Conservation (phyloP, 805 yeast genomes). For the Metschnikowia baotianmanensis region DNA sequence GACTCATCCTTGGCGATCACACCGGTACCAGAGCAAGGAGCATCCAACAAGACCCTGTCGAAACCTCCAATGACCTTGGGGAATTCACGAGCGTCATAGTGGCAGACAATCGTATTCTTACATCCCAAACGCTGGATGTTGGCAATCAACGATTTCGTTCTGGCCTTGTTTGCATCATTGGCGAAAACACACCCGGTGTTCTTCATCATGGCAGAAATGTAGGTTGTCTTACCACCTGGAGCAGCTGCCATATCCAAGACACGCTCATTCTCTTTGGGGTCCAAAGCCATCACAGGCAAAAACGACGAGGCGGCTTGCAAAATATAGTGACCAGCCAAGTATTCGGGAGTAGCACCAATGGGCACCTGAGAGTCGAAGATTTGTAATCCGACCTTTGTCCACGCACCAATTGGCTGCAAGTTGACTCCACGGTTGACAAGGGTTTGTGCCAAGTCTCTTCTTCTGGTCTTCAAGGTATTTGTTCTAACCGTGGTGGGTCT, state of each 20-base stretch:
- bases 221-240: constrained; percentile 98
- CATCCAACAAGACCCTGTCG: constrained; percentile 91
- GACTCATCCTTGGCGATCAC: constrained; percentile 96
- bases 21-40: constrained; percentile 99
- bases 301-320: constrained; percentile 98
- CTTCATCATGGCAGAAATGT: constrained; percentile 93
- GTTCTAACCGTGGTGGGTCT: constrained; percentile 97
- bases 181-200: constrained; percentile 98
- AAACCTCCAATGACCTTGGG: constrained; percentile 98
- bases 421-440: constrained; percentile 96
- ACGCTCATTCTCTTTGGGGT: constrained; percentile 96
- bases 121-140: constrained; percentile 97
- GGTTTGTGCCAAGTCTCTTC: constrained; percentile 94
- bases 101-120: constrained; percentile 92
- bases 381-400: constrained; percentile 98
- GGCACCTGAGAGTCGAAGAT: constrained; percentile 99
- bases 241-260: constrained; percentile 99
- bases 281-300: constrained; percentile 95
- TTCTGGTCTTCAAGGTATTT: constrained; percentile 90
- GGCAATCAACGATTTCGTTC: constrained; percentile 95
- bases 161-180: constrained; percentile 92
- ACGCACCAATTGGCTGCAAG: constrained; percentile 91
- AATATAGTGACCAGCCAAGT: constrained; percentile 95
- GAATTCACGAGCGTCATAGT: constrained; percentile 97
- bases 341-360: constrained; percentile 99